Evolutionary conservation across 768 basidiomycete genomes (phyloP).

Genomic region (Fomitopsis pulvina): DNA sequence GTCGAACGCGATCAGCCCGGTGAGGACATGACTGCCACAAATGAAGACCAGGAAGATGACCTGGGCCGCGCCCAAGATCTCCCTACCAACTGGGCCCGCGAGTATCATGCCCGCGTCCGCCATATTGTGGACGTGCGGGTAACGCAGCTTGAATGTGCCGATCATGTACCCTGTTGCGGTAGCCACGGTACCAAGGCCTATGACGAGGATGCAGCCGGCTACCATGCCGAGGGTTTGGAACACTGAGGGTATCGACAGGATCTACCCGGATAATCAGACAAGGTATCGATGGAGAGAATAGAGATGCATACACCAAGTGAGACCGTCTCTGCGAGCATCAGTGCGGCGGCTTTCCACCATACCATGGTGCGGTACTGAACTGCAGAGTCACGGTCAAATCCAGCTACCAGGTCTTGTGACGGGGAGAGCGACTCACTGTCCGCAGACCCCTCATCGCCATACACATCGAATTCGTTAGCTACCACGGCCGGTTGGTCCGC

Average conservation of each 20-base stretch:
- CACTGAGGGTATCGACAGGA: slow-evolving; percentile 23
- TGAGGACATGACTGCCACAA: slow-evolving; percentile 25
- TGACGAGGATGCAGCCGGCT: slow-evolving; percentile 21
- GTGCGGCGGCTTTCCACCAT: slow-evolving; percentile 26
- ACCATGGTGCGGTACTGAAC: slow-evolving; percentile 26
- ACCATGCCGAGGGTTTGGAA: slow-evolving; percentile 23
- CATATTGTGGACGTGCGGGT: slow-evolving; percentile 28
- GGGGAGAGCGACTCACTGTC: slow-evolving; percentile 13
- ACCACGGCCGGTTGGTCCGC: no score
- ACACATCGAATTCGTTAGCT: slow-evolving; percentile 17
- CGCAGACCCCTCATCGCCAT: slow-evolving; percentile 19
- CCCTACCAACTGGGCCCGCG: slow-evolving; percentile 22
- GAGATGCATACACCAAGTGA: slow-evolving; percentile 21
- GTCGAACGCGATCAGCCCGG: slow-evolving; percentile 25
- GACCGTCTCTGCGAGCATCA: slow-evolving; percentile 27
- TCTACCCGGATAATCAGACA: slow-evolving; percentile 9
- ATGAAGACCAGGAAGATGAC: slow-evolving; percentile 24
- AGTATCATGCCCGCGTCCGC: slow-evolving; percentile 25
- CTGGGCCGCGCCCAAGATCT: slow-evolving; percentile 24
- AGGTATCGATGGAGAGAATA: neutral
- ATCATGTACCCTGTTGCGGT: slow-evolving; percentile 23
- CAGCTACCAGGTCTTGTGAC: neutral
- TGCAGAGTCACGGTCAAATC: neutral
- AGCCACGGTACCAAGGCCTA: slow-evolving; percentile 20
- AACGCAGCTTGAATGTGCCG: slow-evolving; percentile 24